These are phyloP conservation scores for Aphanomyces astaci DNA, from an alignment of 352 stramenopile species.

Conservation along the genomic window DNA sequence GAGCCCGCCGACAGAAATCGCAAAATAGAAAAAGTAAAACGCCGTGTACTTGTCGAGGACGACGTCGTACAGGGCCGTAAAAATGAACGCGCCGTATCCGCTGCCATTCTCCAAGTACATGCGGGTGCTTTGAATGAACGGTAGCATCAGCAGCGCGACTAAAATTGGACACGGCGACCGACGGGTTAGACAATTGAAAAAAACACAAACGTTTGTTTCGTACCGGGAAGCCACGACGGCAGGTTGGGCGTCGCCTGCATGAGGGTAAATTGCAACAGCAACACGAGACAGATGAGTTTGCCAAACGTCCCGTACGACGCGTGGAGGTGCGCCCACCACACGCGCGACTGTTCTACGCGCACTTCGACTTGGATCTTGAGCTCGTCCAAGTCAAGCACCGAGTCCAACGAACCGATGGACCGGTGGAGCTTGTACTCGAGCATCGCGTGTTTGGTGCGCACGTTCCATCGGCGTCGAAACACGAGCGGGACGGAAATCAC, in stretches of 20 bases:
- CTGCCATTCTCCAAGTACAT: background rate
- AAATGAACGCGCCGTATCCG: background rate
- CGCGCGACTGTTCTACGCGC: background rate
- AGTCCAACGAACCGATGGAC: background rate
- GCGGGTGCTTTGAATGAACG: background rate
- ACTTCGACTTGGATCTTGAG: background rate
- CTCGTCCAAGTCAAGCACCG: background rate
- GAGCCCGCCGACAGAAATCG: background rate
- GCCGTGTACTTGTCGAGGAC: background rate
- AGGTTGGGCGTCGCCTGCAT: background rate
- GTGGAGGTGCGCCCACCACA: background rate
- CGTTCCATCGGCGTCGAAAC: constrained; percentile 12
- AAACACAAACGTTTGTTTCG: too few species aligned
- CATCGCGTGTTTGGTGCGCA: background rate
- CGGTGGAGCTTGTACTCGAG: background rate
- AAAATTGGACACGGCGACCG: background rate
- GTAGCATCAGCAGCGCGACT: background rate
- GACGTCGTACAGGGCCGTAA: constrained; percentile 1
- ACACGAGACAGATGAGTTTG: background rate
- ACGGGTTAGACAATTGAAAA: background rate
- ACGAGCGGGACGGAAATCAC: constrained; percentile 12
- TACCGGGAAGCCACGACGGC: constrained; percentile 5
- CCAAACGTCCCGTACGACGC: background rate
- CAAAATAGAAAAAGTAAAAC: constrained; percentile 14
- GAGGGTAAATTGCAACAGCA: constrained; percentile 1